Evolutionary conservation across 768 basidiomycete species (phyloP), one percentile per base, ranked within the genome.

Genomic region (Tulasnella sp.): DNA sequence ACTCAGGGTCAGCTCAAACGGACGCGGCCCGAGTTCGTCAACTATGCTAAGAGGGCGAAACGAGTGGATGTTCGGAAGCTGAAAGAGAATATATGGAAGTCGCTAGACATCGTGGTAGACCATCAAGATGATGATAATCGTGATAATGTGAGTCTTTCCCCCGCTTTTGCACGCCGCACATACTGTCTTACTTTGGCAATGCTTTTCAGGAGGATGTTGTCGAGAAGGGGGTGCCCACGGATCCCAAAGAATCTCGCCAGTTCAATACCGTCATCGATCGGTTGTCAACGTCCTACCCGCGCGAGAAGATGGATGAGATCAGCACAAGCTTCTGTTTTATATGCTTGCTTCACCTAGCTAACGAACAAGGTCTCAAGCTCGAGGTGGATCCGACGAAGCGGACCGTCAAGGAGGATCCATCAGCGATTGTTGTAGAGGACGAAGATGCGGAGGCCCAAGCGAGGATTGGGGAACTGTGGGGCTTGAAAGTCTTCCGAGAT

Each of bases 271-370:
- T 98, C 64, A 88, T 98, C 65, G 78, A 83, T 1, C 83, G 83
- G 17, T 78, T 99, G 32, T 83, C 88, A 65, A 77, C 74, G 53
- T 81, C 86, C 4, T 98, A 98, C 70, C 92, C 95, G 0, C 74
- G 74, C 61, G 94, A 97, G 44, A 97, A 95, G 75, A 88, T 98
- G 86, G 86, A 86, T 42, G 96, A 99, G 64, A 96, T 98, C 69
- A 96, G 93, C 70, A 98, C 96, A 15, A 95, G 91, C 64, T 98
- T 95, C 82, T 98, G 95, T 70, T 99, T 98, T 76, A 99, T 98
- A 70, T 98, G 96, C 68, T 75, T 98, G 24, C 75, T 99, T 17
- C 96, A 98, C 74, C 73, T 98, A 45, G 95, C 95, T 17, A 98
- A 99, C 69, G 96, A 98, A 73, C 88, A 91, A 67, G 96, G 95